These are phyloP conservation scores for Seminavis robusta DNA, from an alignment of 108 stramenopile species.

Conservation along the genomic window DNA sequence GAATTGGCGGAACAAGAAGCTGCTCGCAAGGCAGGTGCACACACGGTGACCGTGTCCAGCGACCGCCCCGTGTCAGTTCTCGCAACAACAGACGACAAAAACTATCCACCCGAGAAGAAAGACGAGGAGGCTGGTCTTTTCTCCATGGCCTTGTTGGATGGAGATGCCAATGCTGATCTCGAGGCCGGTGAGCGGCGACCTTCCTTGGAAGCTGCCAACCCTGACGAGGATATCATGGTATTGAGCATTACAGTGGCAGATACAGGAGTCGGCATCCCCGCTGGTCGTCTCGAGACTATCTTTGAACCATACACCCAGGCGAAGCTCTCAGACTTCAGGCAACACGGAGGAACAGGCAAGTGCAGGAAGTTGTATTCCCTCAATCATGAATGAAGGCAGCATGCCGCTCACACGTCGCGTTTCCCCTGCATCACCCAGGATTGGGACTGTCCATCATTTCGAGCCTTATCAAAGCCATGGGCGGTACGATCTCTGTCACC, in stretches of 20 bases:
- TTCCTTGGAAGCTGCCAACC: background rate
- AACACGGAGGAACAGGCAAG: conserved; percentile 21
- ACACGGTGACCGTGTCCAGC: background rate
- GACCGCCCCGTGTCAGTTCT: background rate
- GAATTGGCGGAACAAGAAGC: background rate
- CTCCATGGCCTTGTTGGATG: too few relatives aligned
- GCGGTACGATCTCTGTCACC: conserved; percentile 15
- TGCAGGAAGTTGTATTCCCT: background rate
- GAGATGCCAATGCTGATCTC: too few relatives aligned
- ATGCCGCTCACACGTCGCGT: too few relatives aligned
- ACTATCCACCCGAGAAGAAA: background rate
- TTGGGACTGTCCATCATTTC: conserved; percentile 28
- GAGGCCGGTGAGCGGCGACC: background rate
- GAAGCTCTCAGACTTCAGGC: conserved; percentile 24
- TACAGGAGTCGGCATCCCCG: conserved; percentile 34
- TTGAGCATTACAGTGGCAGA: conserved; percentile 13
- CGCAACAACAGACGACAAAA: background rate
- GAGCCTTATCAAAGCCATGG: conserved; percentile 20
- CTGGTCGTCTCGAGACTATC: conserved; percentile 18
- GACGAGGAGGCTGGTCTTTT: too few relatives aligned
- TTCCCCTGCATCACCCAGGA: too few relatives aligned
- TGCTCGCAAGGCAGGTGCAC: background rate
- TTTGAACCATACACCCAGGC: conserved; percentile 29
- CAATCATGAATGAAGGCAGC: conserved; percentile 6
- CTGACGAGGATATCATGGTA: conserved; percentile 15